These are phyloP conservation scores for Eucalyptus cloeziana DNA, from an alignment of 345 rosid genomes.

Conservation along the genomic window DNA sequence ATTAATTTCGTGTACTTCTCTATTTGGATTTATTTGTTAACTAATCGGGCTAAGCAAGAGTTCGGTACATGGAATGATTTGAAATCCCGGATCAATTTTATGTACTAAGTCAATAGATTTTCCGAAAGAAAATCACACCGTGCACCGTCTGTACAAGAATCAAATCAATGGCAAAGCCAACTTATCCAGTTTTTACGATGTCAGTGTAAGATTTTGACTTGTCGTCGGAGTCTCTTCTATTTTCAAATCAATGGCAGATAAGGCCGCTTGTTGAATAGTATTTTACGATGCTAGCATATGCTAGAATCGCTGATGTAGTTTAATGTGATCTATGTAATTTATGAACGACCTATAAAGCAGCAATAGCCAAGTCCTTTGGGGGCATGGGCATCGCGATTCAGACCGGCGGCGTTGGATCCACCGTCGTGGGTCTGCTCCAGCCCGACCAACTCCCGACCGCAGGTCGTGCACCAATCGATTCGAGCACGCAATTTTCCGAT, in stretches of 20 bases:
- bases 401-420: background rate
- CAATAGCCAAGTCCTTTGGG: background rate
- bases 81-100: background rate
- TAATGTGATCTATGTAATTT: background rate
- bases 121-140: background rate
- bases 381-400: background rate
- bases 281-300: background rate
- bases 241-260: background rate
- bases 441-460: background rate
- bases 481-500: background rate
- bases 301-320: background rate
- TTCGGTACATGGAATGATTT: background rate
- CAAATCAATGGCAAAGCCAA: too few relatives aligned
- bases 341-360: background rate
- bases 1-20: background rate
- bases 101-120: background rate
- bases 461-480: background rate
- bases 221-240: too few relatives aligned
- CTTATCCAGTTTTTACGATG: background rate
- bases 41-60: background rate
- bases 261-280: background rate
- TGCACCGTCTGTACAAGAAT: rapidly evolving
- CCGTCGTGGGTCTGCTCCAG: too few relatives aligned
- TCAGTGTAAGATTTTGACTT: background rate
- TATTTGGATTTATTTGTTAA: background rate